phyloP scores from a whole-genome alignment of 78 protist genomes.

The Creolimax fragrantissima region DNA sequence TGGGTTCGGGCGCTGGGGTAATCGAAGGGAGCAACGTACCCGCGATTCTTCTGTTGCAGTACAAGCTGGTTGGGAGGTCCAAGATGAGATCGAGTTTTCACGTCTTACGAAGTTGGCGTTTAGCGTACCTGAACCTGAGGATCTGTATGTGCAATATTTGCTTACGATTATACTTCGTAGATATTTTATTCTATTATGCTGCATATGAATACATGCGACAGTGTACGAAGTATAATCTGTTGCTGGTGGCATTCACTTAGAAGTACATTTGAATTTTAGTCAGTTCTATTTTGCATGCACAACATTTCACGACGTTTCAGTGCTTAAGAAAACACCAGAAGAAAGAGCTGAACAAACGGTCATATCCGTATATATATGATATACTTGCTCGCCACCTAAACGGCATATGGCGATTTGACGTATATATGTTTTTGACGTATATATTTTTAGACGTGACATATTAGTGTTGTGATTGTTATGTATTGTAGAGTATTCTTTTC shows the following conservation, averaged over 20 bases:
- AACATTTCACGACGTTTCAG: no score
- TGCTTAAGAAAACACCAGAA: no score
- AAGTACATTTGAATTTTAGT: neutral
- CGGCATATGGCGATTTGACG: no score
- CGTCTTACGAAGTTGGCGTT: neutral
- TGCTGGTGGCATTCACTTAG: neutral
- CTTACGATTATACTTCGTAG: neutral
- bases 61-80: conserved; percentile 13
- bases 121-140: conserved; percentile 9
- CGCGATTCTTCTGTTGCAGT: conserved; percentile 39
- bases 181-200: neutral
- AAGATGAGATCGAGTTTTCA: conserved; percentile 19
- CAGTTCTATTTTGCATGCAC: no score
- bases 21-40: conserved; percentile 10
- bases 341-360: no score
- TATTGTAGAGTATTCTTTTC: no score
- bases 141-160: neutral
- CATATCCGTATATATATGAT: no score
- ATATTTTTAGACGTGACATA: no score
- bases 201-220: neutral
- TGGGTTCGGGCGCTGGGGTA: neutral
- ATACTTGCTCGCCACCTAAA: no score
- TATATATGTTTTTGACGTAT: no score
- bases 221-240: neutral
- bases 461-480: no score